These are phyloP conservation scores for Aspergillus hiratsukae DNA, from an alignment of 2,329 filamentous ascomycete species.

Conservation along the genomic window DNA sequence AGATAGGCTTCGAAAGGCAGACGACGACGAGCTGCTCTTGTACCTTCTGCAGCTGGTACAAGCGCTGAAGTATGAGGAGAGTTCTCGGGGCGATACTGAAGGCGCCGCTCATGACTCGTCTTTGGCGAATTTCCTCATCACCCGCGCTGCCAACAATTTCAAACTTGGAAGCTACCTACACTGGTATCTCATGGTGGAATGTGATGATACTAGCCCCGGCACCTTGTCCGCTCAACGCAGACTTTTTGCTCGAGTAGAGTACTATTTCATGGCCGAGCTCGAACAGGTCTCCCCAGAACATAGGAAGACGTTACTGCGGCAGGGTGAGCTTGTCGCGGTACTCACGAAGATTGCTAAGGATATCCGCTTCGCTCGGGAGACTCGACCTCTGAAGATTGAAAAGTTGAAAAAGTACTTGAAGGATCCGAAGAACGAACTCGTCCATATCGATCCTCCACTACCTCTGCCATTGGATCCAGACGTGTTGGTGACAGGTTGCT, in stretches of 20 bases:
- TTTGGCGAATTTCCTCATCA: slow-evolving; percentile 81
- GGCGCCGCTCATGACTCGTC: slow-evolving; percentile 72
- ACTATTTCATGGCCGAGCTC: slow-evolving; percentile 89
- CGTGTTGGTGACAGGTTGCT: slow-evolving; percentile 71
- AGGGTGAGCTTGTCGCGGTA: slow-evolving; percentile 84
- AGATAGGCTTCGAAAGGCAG: slow-evolving; percentile 82
- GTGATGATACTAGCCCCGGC: slow-evolving; percentile 73
- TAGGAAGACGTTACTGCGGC: slow-evolving; percentile 71
- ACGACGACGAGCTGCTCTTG: slow-evolving; percentile 83
- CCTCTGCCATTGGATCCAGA: slow-evolving; percentile 85
- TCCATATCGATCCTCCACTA: slow-evolving; percentile 77
- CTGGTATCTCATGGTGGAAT: slow-evolving; percentile 99
- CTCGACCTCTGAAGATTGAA: slow-evolving; percentile 75
- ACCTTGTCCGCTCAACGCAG: slow-evolving; percentile 72
- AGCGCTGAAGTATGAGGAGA: slow-evolving; percentile 88
- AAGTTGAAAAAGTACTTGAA: slow-evolving; percentile 77
- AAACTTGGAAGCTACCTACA: slow-evolving; percentile 91
- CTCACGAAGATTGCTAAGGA: slow-evolving; percentile 86
- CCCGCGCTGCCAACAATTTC: slow-evolving; percentile 81
- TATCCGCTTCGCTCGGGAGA: slow-evolving; percentile 73
- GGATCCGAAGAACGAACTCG: slow-evolving; percentile 85
- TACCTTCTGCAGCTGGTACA: slow-evolving; percentile 94
- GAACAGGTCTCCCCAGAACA: slow-evolving; percentile 69
- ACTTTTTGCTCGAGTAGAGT: slow-evolving; percentile 88
- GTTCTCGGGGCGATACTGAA: slow-evolving; percentile 57